Base-by-base conservation (phyloP, 2,329 filamentous ascomycete species). In the Aspergillus oerlinghausenensis region DNA sequence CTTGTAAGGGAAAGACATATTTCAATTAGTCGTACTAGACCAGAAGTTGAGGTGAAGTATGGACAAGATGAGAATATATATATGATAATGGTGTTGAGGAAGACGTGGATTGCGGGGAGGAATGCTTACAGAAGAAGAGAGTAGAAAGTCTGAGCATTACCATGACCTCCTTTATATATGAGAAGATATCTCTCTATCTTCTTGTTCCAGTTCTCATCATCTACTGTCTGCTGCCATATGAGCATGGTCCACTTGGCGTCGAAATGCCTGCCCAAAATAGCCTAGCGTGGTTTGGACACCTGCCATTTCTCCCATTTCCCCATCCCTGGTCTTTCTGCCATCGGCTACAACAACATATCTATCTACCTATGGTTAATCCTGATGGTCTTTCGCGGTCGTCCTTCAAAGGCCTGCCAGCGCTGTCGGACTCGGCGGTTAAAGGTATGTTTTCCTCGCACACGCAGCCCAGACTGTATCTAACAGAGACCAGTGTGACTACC, bases 1-100 rank as follows among this genome's bases (percentile, higher is more conserved):
- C 51, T 82, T 82, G 69, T 84, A 84, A 6, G 73, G 76, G 67
- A 84, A 84, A 5, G 76, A 59, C 81, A 84, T 84, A 2, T 26
- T 26, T 26, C 25, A 26, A 4, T 2, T 1, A 7, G 25, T 7
- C 1, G 25, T 26, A 7, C 25, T 26, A 2, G 25, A 7, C 25
- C 3, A 11, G 10, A 11, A 11, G 1, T 32, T 32, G 10, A 32
- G 11, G 4, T 2, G 29, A 4, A 11, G 0, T 32, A 11, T 17
- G 32, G 14, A 17, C 4, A 38, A 17, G 32, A 14, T 6, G 7
- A 17, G 14, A 38, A 38, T 38, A 38, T 38, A 38, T 38, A 17
- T 7, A 7, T 38, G 6, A 3, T 32, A 11, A 32, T 17, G 5
- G 14, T 17, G 32, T 17, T 17, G 32, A 7, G 14, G 0, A 35